These are phyloP conservation scores for Rhinocladiella mackenziei DNA, from an alignment of 2,329 filamentous ascomycete species.

Conservation along the genomic window DNA sequence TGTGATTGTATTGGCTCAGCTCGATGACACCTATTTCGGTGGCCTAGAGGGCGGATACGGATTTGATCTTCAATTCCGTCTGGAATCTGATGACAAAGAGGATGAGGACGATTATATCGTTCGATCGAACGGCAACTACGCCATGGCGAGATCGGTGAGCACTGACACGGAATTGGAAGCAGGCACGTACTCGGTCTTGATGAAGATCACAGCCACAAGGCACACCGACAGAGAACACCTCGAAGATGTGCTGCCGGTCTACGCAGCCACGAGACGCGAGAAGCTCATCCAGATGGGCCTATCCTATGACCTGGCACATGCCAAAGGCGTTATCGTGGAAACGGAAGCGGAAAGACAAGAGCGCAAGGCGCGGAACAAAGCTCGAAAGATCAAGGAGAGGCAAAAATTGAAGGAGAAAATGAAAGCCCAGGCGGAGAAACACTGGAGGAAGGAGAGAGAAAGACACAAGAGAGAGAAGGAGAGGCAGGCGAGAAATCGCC, in stretches of 20 bases:
- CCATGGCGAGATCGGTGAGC: slow-evolving; percentile 70
- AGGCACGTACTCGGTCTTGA: slow-evolving; percentile 69
- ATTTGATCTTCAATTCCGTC: slow-evolving; percentile 56
- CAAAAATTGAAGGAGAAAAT: slow-evolving; percentile 39
- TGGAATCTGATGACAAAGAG: slow-evolving; percentile 50
- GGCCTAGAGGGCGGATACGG: slow-evolving; percentile 56
- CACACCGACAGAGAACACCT: slow-evolving; percentile 43
- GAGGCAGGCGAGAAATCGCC: no score
- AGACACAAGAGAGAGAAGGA: slow-evolving; percentile 36
- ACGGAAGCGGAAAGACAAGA: slow-evolving; percentile 32
- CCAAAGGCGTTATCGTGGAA: slow-evolving; percentile 39
- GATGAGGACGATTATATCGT: slow-evolving; percentile 58
- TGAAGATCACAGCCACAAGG: slow-evolving; percentile 69
- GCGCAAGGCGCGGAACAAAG: slow-evolving; percentile 24
- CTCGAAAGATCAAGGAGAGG: slow-evolving; percentile 34
- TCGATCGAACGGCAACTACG: slow-evolving; percentile 53
- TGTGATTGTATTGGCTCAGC: slow-evolving; percentile 57
- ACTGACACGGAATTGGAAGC: slow-evolving; percentile 71
- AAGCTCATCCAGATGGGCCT: slow-evolving; percentile 58
- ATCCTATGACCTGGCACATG: slow-evolving; percentile 46
- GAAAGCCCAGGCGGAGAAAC: slow-evolving; percentile 39
- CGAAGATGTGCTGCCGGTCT: slow-evolving; percentile 59
- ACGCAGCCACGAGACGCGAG: slow-evolving; percentile 61
- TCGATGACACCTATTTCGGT: slow-evolving; percentile 59
- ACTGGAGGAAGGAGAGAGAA: slow-evolving; percentile 41